These are phyloP conservation scores for Cordia subcordata DNA, from an alignment of 257 asterid species.

Conservation along the genomic window DNA sequence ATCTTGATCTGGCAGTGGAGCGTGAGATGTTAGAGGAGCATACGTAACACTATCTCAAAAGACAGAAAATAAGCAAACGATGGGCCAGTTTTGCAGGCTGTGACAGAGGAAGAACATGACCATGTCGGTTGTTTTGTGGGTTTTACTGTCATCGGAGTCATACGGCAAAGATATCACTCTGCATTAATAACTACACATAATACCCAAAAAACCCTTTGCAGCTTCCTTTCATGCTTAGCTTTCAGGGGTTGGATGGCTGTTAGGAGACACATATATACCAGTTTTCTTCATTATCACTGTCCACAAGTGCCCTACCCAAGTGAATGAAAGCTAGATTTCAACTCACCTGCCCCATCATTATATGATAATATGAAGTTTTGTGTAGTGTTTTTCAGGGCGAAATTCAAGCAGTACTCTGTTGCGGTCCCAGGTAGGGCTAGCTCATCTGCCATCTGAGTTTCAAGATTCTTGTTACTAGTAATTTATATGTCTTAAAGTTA, in stretches of 20 bases:
- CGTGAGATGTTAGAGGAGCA: neutral
- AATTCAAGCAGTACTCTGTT: too few relatives aligned
- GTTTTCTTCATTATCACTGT: too few relatives aligned
- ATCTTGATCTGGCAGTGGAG: neutral
- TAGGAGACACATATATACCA: conserved; percentile 52
- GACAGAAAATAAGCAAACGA: neutral
- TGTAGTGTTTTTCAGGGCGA: too few relatives aligned
- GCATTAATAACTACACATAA: neutral
- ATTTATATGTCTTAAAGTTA: too few relatives aligned
- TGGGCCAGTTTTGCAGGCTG: neutral
- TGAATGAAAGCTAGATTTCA: too few relatives aligned
- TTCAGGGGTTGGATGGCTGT: conserved; percentile 23
- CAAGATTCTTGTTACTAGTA: too few relatives aligned
- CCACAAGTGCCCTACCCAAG: too few relatives aligned
- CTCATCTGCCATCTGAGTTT: too few relatives aligned
- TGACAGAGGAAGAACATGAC: neutral
- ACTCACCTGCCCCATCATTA: too few relatives aligned
- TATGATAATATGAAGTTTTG: too few relatives aligned
- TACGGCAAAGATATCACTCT: conserved; percentile 13
- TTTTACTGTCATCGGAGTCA: conserved; percentile 21
- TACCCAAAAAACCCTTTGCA: neutral
- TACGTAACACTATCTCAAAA: too few relatives aligned
- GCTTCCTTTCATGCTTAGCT: conserved; percentile 12
- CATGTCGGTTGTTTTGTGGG: conserved; percentile 40
- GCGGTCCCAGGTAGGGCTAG: too few relatives aligned